Evolutionary conservation across 2,329 filamentous ascomycete genomes (phyloP), one percentile per base, ranked within the genome.

Genomic region (Aspergillus fumigatus): DNA sequence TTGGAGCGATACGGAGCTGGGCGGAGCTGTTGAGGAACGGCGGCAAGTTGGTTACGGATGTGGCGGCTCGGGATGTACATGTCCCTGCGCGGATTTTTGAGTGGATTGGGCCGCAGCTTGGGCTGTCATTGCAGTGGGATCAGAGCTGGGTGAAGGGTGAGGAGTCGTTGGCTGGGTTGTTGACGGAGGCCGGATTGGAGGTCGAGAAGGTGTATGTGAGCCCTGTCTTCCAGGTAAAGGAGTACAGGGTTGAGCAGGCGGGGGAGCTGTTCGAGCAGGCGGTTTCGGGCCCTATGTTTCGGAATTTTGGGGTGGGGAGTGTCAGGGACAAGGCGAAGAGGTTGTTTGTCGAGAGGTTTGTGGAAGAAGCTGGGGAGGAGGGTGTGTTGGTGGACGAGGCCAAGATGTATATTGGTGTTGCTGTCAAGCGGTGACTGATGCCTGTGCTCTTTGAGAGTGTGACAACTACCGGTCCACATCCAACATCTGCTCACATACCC

Each of bases 401-500:
- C 25, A 56, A 53, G 54, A 56, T 56, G 54, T 56, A 56, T 41
- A 49, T 56, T 25, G 54, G 38, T 17, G n/a, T 56, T 23, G 50
- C 43, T 4, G 32, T 17, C 5, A 35, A 35, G 32, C 32, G 5
- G 32, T 35, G 32, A n/a, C n/a, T n/a, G n/a, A n/a, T n/a, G n/a
- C n/a, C n/a, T n/a, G n/a, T n/a, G n/a, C n/a, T n/a, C n/a, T n/a
- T n/a, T n/a, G n/a, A n/a, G n/a, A 23, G 3, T 23, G 21, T 14
- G 11, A 38, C 2, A 17, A 17, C 14, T 38, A 38, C 32, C 32
- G 17, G 14, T 38, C 32, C 14, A 17, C 32, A 5, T 14, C 32
- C 32, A 38, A 38, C 32, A 78, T 72, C 61, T 75, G 59, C 54
- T 67, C 62, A 58, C 74, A 77, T 27, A 78, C 75, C 76, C 76